Evolutionary conservation across 441 rosid species (phyloP), one percentile per base, ranked within the genome.

Genomic region (Populus hybrid): DNA sequence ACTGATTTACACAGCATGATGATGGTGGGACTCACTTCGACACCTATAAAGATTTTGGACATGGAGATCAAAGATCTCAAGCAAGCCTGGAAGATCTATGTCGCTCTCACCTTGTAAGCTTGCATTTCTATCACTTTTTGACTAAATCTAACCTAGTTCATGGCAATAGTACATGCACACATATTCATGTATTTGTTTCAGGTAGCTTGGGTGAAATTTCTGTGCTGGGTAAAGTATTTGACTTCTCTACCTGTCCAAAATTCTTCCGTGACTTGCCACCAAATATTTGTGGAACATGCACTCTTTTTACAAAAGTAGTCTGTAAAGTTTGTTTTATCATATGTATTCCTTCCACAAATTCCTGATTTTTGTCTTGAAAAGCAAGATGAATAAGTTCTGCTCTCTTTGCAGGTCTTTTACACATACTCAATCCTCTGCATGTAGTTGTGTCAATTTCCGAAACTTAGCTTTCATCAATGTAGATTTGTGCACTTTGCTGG

Each of bases 51-150:
- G 87, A 84, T 68, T 86, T 85, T 80, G 89, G 80, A 54, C 72
- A 81, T 59, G 89, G 78, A 59, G 86, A 73, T 73, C 86, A 84
- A 65, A 79, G 78, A 65, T 87, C 91, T 81, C 91, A 86, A 84
- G 86, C 89, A 84, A 95, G 87, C 86, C 87, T 95, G 75, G 97
- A 92, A 88, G 98, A 95, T 86, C 97, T 95, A 46, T 95, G 97
- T 78, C 97, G 93, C 70, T 90, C 94, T 78, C 99, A 95, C 86
- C 88, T 95, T 63, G 99, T 95, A 88, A 89, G 90, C 74, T 76
- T 54, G 70, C 14, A 21, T 26, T 76, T 77, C 11, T 80, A 14
- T 77, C 18, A 21, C 10, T n/a, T 79, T 70, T 79, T 3, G 20
- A 42, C 63, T 57, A n/a, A 38, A 6, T 34, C 63, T n/a, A 14